A percentile compares a stretch with the other conserved stretches of the same genome.
Evolutionary conservation across 106 monocot genomes (phyloP).

Genomic region (Allium fistulosum): DNA sequence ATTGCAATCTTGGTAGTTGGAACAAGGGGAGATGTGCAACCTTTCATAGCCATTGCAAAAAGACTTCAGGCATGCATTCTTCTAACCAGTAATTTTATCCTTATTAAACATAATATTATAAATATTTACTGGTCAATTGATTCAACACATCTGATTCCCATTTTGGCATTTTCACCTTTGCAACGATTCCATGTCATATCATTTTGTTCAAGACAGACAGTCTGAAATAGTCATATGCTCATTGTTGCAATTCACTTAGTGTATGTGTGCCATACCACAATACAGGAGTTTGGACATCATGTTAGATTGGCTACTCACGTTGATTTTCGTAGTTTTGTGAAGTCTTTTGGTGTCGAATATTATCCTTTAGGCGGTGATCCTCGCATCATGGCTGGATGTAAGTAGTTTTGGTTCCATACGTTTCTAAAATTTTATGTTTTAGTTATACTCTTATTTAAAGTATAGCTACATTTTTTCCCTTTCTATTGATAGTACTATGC

Average conservation of each 20-base stretch:
- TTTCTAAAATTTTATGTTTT: no score
- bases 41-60: conserved; percentile 89
- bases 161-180: neutral
- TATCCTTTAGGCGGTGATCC: conserved; percentile 98
- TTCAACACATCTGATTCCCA: neutral
- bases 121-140: neutral
- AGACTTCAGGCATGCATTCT: conserved; percentile 75
- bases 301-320: conserved; percentile 93
- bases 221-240: no score
- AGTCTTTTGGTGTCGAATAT: conserved; percentile 79
- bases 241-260: no score
- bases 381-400: conserved; percentile 86
- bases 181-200: neutral
- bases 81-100: neutral
- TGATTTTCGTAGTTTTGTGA: conserved; percentile 76
- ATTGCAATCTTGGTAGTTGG: conserved; percentile 97
- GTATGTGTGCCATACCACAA: neutral
- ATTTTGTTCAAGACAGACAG: neutral
- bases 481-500: neutral
- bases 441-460: no score
- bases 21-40: conserved; percentile 97
- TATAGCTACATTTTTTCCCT: no score
- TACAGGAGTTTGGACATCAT: conserved; percentile 93
- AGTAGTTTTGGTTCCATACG: conserved; percentile 1
- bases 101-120: neutral